Base-by-base conservation (phyloP, 352 stramenopile genomes). In the Lagenidium giganteum region DNA sequence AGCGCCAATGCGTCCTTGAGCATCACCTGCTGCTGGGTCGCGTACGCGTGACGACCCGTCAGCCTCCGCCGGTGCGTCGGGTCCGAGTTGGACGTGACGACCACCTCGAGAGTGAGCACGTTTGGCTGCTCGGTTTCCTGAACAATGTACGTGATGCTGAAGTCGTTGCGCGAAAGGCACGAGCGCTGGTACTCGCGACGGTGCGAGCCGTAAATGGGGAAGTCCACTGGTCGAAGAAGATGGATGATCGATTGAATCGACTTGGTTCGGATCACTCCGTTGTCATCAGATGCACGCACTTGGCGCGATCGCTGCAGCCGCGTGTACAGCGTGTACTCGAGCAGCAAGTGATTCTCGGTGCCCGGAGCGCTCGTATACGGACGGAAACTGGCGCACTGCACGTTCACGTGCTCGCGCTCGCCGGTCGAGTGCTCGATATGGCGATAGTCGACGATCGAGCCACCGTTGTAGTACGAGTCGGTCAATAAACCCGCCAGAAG, bases 91-190 rank as follows among this genome's bases (percentile, higher is more conserved):
- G 68, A 81, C 25, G 68, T 70, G 12, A 83, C 42, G 26, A 86
- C 51, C 8, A 85, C 70, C 49, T 89, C 77, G n/a, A 89, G 54
- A 46, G 59, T 68, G 16, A 89, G 66, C 9, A 30, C 44, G n/a
- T 53, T 39, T 6, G 47, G 35, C 8, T 55, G 32, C 14, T 56
- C 38, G 9, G 54, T 31, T 23, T 89, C 68, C 45, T 89, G 77
- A 29, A 85, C 54, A 35, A 89, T 78, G 44, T 84, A 89, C 33
- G 77, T 89, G 44, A 89, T 61, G 34, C 53, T 70, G 32, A 85
- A 70, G 23, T 85, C 59, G 45, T 66, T 63, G 3, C 14, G 22
- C 7, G 72, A 67, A 12, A 85, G 47, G 16, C 40, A 47, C 4
- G 70, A 54, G 8, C 45, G 34, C 18, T 60, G 49, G 24, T 78